Evolutionary conservation across 805 yeast species (phyloP).

Genomic region (Candida sonorensis): DNA sequence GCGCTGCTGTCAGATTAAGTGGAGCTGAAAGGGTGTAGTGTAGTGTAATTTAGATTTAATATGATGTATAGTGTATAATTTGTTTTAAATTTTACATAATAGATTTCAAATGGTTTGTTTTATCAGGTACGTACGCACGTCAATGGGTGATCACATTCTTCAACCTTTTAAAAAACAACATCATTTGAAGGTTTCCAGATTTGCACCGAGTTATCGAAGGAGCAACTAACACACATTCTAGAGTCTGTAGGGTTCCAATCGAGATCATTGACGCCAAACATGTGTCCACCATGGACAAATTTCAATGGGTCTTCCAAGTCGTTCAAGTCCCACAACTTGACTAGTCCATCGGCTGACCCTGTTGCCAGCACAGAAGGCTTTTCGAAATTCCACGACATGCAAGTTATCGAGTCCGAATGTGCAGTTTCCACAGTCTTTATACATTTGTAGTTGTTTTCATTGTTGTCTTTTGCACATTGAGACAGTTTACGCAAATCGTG

Average conservation of each 20-base stretch:
- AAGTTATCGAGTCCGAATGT: constrained; percentile 53
- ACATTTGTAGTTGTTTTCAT: too few relatives aligned
- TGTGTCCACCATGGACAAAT: constrained; percentile 81
- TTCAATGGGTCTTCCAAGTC: constrained; percentile 25
- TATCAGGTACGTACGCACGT: too few relatives aligned
- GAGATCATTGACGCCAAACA: constrained; percentile 78
- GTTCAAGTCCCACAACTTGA: constrained; percentile 54
- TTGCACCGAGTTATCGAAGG: constrained; percentile 84
- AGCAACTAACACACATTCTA: constrained; percentile 67
- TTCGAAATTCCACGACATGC: constrained; percentile 67
- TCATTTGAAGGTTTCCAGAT: constrained; percentile 61
- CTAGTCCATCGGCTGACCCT: constrained; percentile 57
- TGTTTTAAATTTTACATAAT: too few relatives aligned
- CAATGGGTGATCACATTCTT: too few relatives aligned
- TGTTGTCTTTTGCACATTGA: too few relatives aligned
- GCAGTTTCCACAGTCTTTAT: too few relatives aligned
- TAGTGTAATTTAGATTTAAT: not conserved
- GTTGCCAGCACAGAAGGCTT: constrained; percentile 52
- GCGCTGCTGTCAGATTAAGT: constrained; percentile 92
- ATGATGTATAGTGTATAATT: too few relatives aligned
- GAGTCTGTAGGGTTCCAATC: constrained; percentile 74
- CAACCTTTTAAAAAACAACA: too few relatives aligned
- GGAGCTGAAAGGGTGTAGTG: constrained; percentile 69
- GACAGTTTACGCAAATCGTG: constrained; percentile 75
- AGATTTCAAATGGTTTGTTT: too few relatives aligned